These are phyloP conservation scores for Dictyostelium brefeldianum DNA, from an alignment of 78 protist species.

Conservation along the genomic window DNA sequence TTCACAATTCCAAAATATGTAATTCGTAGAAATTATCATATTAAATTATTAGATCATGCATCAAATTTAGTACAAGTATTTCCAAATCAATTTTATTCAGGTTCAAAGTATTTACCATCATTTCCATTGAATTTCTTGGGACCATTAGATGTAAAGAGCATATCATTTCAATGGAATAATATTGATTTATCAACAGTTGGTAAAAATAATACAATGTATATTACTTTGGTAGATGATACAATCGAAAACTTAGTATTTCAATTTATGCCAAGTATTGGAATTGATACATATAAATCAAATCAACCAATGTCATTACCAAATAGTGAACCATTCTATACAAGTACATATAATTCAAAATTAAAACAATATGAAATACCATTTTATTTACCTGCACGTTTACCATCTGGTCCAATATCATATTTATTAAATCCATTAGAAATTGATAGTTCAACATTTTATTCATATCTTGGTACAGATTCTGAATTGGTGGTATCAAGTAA, in stretches of 20 bases:
- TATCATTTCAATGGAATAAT: neutral
- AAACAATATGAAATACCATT: neutral
- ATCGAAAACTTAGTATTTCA: neutral
- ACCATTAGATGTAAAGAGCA: neutral
- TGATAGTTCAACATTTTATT: neutral
- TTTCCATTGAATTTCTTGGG: neutral
- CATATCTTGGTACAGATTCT: neutral
- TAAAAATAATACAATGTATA: neutral
- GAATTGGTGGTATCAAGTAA: neutral
- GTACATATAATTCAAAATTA: neutral
- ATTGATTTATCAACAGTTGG: neutral
- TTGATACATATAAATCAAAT: neutral
- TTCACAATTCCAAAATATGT: neutral
- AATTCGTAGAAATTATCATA: neutral
- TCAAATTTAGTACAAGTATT: neutral
- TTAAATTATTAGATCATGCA: neutral
- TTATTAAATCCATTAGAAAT: neutral
- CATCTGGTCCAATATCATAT: neutral
- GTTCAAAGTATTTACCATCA: neutral
- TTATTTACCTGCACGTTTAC: conserved; percentile 1
- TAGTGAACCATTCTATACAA: neutral
- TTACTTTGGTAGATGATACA: neutral
- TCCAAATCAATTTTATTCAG: neutral
- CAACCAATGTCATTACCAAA: neutral
- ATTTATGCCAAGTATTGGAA: conserved; percentile 2